Base-by-base conservation (phyloP, 768 basidiomycete species). In the Calocybe gangraenosa region DNA sequence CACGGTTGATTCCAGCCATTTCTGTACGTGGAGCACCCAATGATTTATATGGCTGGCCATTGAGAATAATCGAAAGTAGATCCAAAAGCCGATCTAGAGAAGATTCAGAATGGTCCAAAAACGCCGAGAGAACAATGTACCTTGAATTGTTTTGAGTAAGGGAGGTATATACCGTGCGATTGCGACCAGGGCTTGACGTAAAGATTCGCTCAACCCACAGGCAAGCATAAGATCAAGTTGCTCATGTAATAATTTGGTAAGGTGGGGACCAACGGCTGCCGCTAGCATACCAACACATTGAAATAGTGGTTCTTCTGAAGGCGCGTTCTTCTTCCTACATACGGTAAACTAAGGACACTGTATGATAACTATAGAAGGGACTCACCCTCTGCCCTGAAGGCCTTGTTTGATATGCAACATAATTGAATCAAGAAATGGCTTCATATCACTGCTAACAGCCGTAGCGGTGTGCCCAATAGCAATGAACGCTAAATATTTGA, bases 281-380 rank as follows among this genome's bases (percentile, higher is more conserved):
- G 94, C 92, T 34, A 99, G 72, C 92, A 97, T 95, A 30, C 92
- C 92, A 48, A 99, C 79, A 65, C 96, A 98, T 73, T 97, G 91
- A 59, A 99, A 98, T 47, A 98, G 92, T 0, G 94, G 87, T 52
- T 92, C 92, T 63, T 97, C 94, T 13, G 86, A 84, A 2, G 90
- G 88, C 1, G 92, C 89, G 59, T 92, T 93, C 73, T 93, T 95
- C 59, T 84, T 83, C 46, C 81, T 84, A 50, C 21, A 35, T 42
- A 31, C 31, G n/a, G 31, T 20, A 15, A 49, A 18, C 34, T 17
- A 15, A 25, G 34, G 23, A 20, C 40, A 21, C 25, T 34, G 36
- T 30, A 17, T 11, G 17, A 13, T 21, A 18, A 6, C 8, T 2
- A 19, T 7, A 6, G 22, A 36, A n/a, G 32, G 9, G 17, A 54